Conservation (phyloP, 495 filamentous ascomycete species). For the Parachaetomium inaequale region DNA sequence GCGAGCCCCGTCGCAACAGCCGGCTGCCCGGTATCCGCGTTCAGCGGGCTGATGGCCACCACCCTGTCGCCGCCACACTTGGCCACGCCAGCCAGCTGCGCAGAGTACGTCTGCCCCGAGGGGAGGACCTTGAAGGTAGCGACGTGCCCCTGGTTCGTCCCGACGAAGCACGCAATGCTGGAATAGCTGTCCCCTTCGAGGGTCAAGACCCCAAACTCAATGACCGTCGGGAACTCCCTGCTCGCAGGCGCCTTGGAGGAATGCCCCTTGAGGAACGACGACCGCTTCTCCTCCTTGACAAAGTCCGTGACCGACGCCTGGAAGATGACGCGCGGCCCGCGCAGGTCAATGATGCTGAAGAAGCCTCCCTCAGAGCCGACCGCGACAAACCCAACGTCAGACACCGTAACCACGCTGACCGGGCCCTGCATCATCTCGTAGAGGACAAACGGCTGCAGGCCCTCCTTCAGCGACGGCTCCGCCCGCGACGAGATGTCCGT, state of each 20-base stretch:
- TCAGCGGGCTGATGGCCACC: slow-evolving; percentile 71
- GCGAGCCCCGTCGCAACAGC: slow-evolving; percentile 70
- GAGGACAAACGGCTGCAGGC: slow-evolving; percentile 73
- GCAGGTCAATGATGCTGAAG: slow-evolving; percentile 75
- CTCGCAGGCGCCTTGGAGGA: slow-evolving; percentile 40
- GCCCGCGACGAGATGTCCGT: slow-evolving; percentile 68
- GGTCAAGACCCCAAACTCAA: slow-evolving; percentile 93
- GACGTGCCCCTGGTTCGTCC: slow-evolving; percentile 77
- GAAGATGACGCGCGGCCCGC: slow-evolving; percentile 86
- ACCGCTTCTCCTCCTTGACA: slow-evolving; percentile 63
- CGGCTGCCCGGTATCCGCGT: slow-evolving; percentile 68
- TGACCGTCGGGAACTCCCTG: slow-evolving; percentile 67
- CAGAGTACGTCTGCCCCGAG: slow-evolving; percentile 65
- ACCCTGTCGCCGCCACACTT: slow-evolving; percentile 69
- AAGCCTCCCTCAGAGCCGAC: slow-evolving; percentile 77
- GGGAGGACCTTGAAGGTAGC: slow-evolving; percentile 89
- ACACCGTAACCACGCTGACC: slow-evolving; percentile 73
- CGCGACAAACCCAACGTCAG: slow-evolving; percentile 87
- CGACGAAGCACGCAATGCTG: slow-evolving; percentile 87
- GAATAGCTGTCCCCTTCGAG: slow-evolving; percentile 92
- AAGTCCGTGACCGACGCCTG: slow-evolving; percentile 64
- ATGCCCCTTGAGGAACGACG: slow-evolving; percentile 55
- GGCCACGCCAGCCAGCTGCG: slow-evolving; percentile 62
- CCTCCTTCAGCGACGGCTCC: slow-evolving; percentile 77
- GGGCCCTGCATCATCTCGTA: slow-evolving; percentile 77